Evolutionary conservation across 768 basidiomycete genomes (phyloP).

Genomic region (Leccinum barrowsii): DNA sequence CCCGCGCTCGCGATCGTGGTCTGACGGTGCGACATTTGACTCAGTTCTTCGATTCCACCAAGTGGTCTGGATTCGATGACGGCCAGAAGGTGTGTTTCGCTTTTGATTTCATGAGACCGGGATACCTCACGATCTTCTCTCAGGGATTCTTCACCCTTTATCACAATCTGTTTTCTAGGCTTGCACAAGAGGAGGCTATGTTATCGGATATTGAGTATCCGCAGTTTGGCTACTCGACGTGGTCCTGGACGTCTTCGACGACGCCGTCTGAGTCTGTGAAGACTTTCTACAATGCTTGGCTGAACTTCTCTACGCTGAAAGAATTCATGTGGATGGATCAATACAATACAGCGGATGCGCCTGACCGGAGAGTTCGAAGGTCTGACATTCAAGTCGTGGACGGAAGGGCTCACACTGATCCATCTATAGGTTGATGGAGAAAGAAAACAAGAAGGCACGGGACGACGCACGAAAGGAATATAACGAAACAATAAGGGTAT

Average conservation of each 20-base stretch:
- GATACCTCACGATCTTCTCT: not conserved
- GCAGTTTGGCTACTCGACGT: constrained; percentile 75
- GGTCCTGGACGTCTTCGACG: constrained; percentile 60
- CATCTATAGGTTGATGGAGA: constrained; percentile 76
- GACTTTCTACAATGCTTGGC: constrained; percentile 83
- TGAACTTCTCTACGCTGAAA: constrained; percentile 82
- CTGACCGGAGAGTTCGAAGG: constrained; percentile 82
- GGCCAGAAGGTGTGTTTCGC: constrained; percentile 47
- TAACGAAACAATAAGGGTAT: constrained; percentile 84
- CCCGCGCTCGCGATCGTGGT: constrained; percentile 62
- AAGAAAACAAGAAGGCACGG: constrained; percentile 89
- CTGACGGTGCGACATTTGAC: constrained; percentile 77
- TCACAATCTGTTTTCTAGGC: constrained; percentile 77
- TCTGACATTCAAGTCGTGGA: constrained; percentile 26
- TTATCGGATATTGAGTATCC: constrained; percentile 58
- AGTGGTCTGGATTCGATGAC: constrained; percentile 67
- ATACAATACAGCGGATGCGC: constrained; percentile 82
- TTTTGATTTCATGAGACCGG: not conserved
- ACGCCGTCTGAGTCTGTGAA: constrained; percentile 50
- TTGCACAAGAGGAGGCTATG: constrained; percentile 71
- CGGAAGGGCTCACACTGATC: not conserved
- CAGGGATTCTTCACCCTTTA: constrained; percentile 92
- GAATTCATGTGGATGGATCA: constrained; percentile 85
- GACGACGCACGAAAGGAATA: constrained; percentile 88
- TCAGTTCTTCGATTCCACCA: constrained; percentile 74